Evolutionary conservation across 345 rosid genomes (phyloP).

Genomic region (Pelargonium nanum): DNA sequence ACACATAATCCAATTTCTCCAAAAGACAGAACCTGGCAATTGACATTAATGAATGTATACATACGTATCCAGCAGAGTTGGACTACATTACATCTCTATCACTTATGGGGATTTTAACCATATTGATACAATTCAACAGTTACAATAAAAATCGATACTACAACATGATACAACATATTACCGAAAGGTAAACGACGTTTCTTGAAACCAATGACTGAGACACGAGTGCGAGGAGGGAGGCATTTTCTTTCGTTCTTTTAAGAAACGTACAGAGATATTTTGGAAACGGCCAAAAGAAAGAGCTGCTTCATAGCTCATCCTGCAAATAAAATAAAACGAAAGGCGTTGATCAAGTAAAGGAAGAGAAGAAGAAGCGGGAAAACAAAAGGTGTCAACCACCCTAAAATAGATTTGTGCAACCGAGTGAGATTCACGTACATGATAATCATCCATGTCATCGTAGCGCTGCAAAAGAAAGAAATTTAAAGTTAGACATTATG

Average conservation of each 20-base stretch:
- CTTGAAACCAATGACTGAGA: background rate
- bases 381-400: background rate
- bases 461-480: conserved; percentile 3
- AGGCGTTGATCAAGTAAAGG: background rate
- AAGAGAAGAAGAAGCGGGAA: background rate
- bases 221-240: background rate
- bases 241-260: background rate
- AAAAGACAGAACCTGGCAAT: no score
- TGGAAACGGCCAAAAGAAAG: no score
- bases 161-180: background rate
- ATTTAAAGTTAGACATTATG: background rate
- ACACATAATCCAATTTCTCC: no score
- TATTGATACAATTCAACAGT: background rate
- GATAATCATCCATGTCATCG: conserved; percentile 36
- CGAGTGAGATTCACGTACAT: conserved; percentile 16
- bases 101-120: background rate
- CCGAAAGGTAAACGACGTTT: background rate
- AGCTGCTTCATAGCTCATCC: background rate
- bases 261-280: background rate
- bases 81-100: no score
- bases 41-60: no score
- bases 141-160: no score
- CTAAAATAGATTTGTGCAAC: no score
- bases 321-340: background rate
- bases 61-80: no score